Evolutionary conservation across 2,329 filamentous ascomycete species (phyloP).

Genomic region (Epichloe coenophiala): DNA sequence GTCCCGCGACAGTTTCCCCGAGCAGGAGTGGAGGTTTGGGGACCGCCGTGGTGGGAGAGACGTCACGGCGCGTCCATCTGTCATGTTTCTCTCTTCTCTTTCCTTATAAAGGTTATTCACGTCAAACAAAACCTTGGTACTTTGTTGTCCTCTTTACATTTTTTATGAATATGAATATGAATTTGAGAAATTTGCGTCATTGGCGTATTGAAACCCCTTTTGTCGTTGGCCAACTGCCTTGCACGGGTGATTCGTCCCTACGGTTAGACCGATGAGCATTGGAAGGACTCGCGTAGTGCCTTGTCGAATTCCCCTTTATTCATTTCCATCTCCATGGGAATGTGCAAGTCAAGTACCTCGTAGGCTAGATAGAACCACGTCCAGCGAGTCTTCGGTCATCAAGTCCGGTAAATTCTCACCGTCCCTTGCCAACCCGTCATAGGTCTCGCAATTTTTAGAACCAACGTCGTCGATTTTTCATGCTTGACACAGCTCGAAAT

Average conservation of each 20-base stretch:
- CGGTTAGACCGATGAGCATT: no score
- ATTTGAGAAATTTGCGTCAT: slow-evolving; percentile 13
- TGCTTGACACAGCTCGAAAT: neutral
- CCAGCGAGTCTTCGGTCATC: no score
- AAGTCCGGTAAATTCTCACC: no score
- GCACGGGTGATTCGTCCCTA: no score
- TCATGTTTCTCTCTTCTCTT: slow-evolving; percentile 3
- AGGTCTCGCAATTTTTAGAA: neutral
- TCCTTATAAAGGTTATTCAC: neutral
- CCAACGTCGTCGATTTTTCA: neutral
- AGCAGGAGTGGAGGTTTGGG: slow-evolving; percentile 18
- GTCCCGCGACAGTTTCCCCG: slow-evolving; percentile 33
- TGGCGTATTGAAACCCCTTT: slow-evolving; percentile 2
- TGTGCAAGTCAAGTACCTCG: no score
- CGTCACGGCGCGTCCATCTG: slow-evolving; percentile 33
- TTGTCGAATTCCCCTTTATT: no score
- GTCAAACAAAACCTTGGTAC: neutral
- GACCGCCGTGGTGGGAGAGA: slow-evolving; percentile 46
- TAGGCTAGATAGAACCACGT: no score
- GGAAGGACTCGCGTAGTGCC: no score
- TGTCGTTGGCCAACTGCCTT: no score
- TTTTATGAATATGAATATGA: slow-evolving; percentile 13
- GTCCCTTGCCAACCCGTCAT: neutral
- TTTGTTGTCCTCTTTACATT: slow-evolving; percentile 7
- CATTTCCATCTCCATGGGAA: no score